A percentile compares a stretch with the other conserved stretches of the same genome.
These are phyloP conservation scores for Trichoderma arundinaceum DNA, from an alignment of 2,329 filamentous ascomycete species.

Conservation along the genomic window DNA sequence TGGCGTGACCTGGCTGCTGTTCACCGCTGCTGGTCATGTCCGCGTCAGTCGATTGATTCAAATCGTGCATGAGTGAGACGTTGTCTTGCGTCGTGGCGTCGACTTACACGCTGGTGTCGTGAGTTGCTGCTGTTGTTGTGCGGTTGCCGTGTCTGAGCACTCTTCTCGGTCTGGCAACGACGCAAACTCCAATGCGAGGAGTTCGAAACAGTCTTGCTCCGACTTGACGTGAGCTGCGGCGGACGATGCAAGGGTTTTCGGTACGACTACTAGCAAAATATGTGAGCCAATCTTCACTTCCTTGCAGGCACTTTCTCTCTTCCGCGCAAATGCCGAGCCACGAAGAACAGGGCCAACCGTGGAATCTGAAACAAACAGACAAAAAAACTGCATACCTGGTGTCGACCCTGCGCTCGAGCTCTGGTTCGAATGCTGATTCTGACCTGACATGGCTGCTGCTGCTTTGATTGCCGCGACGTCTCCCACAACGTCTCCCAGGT, in stretches of 20 bases:
- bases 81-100: neutral
- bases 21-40: neutral
- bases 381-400: neutral
- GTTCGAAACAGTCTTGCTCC: slow-evolving; percentile 38
- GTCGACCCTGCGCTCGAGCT: neutral
- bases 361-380: neutral
- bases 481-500: neutral
- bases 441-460: slow-evolving; percentile 11
- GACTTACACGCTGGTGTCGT: slow-evolving; percentile 10
- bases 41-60: neutral
- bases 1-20: neutral
- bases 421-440: neutral
- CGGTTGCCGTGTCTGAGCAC: neutral
- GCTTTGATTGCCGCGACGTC: neutral
- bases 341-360: neutral
- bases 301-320: too few species aligned
- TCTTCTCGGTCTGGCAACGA: slow-evolving; percentile 40
- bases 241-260: neutral
- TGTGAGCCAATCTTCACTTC: neutral
- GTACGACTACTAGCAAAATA: neutral
- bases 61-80: neutral
- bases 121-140: slow-evolving; percentile 10
- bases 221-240: slow-evolving; percentile 34
- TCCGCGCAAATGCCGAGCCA: neutral
- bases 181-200: slow-evolving; percentile 37